Percentiles rank a stretch among this genome's conserved stretches.
Conservation (phyloP, 441 rosid species). For the Pelargonium hybrid region DNA sequence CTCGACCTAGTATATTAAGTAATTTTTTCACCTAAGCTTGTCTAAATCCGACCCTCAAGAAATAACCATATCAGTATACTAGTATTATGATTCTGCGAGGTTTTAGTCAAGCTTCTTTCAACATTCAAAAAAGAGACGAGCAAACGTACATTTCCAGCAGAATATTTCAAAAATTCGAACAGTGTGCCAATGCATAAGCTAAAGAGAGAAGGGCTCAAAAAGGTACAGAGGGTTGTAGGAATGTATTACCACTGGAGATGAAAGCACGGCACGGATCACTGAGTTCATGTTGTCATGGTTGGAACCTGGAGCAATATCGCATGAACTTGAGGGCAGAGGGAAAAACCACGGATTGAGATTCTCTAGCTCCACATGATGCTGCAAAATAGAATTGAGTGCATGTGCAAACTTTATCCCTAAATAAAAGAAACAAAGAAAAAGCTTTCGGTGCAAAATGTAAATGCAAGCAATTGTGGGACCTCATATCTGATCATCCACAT, state of each 20-base stretch:
- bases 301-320: constrained; percentile 63
- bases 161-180: background rate
- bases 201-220: background rate
- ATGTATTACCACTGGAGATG: constrained; percentile 79
- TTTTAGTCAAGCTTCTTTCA: background rate
- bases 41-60: background rate
- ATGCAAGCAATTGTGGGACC: background rate
- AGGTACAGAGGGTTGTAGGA: background rate
- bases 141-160: background rate
- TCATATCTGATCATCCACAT: background rate
- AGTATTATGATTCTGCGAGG: background rate
- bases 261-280: constrained; percentile 58
- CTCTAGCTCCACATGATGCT: constrained; percentile 37
- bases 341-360: constrained; percentile 76
- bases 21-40: too few relatives aligned
- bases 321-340: constrained; percentile 54
- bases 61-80: background rate
- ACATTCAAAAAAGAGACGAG: background rate
- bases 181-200: background rate
- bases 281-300: constrained; percentile 63
- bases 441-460: background rate
- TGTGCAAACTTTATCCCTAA: too few relatives aligned
- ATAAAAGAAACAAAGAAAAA: too few relatives aligned
- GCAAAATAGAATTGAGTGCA: constrained; percentile 20
- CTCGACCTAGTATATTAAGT: too few relatives aligned